Evolutionary conservation across 441 rosid genomes (phyloP), one percentile per base, ranked within the genome.

Genomic region (Brassica balearica): DNA sequence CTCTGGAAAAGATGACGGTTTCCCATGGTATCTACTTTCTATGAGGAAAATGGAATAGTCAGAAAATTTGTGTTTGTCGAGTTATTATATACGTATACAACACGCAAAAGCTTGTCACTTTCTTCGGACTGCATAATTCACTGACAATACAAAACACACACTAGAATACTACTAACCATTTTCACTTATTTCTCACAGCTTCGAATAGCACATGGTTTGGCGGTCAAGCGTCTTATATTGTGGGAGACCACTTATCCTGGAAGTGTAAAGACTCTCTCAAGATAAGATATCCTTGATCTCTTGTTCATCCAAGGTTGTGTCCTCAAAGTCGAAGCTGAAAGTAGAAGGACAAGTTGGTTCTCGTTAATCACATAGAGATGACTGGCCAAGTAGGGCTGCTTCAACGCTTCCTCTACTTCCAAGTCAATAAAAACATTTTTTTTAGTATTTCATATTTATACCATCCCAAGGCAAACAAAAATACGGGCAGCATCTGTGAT

Each of bases 351-450:
- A 90, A 1, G 77, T 85, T 0, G 92, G 94, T 82, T 88, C 91
- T 87, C 92, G 0, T 90, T 90, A 80, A 87, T 78, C 94, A 25
- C 27, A 63, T 90, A 91, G 61, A 90, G 88, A 43, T 41, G 12
- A 71, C 89, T 84, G 8, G 87, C 81, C 34, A 90, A 67, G 65
- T 77, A 90, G 9, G 92, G 91, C 77, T 88, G 88, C 71, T 86
- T 81, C 75, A 88, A 71, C 17, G 92, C 94, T 83, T 86, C 90
- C 41, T 87, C 90, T 29, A 90, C 94, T 90, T 73, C 27, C 41
- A 58, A 41, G 69, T 27, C 17, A 43, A 62, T 46, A 2, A 65
- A 75, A 22, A 22, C 23, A 62, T 74, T 8, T 27, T 29, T 7
- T 29, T 70, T 48, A 82, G 61, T 15, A 55, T 53, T 27, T 12